Conservation (phyloP, 164 flowering plant species). For the Protea cynaroides region DNA sequence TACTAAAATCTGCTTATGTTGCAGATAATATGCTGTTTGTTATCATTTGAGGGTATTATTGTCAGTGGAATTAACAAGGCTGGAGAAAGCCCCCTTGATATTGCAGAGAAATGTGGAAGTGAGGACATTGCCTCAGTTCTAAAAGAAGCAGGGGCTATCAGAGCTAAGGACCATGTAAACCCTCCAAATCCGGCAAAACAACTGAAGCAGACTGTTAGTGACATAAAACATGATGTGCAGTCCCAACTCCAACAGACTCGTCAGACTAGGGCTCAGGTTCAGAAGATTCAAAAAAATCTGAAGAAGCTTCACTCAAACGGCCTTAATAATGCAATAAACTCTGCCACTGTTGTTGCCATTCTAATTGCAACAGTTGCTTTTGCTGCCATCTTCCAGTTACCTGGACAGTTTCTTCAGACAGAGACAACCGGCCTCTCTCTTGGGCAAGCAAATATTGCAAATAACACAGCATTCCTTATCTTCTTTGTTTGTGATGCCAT, state of each 20-base stretch:
- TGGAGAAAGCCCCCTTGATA: constrained; percentile 60
- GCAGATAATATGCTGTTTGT: constrained; percentile 49
- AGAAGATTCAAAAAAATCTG: constrained; percentile 51
- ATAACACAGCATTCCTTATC: constrained; percentile 37
- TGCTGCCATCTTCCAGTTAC: constrained; percentile 48
- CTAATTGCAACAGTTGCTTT: constrained; percentile 78
- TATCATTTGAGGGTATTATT: constrained; percentile 41
- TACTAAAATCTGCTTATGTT: background rate
- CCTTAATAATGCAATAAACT: constrained; percentile 68
- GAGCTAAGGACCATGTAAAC: constrained; percentile 40
- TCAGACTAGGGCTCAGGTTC: constrained; percentile 52
- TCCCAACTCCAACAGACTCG: constrained; percentile 64
- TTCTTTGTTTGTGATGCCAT: constrained; percentile 59
- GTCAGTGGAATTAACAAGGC: constrained; percentile 43
- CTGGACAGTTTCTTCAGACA: constrained; percentile 29
- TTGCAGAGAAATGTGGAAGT: constrained; percentile 42
- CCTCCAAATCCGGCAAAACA: constrained; percentile 54
- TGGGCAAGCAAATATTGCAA: constrained; percentile 56
- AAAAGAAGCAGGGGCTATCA: constrained; percentile 44
- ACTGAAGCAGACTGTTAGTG: constrained; percentile 76
- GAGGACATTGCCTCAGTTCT: constrained; percentile 32
- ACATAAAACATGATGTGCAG: constrained; percentile 63
- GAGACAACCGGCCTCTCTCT: constrained; percentile 20
- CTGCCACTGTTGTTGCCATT: constrained; percentile 18
- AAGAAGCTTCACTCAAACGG: constrained; percentile 64